Percentiles rank a stretch among this genome's conserved stretches.
These are phyloP conservation scores for Handroanthus guayacan DNA, from an alignment of 257 asterid genomes.

Conservation along the genomic window DNA sequence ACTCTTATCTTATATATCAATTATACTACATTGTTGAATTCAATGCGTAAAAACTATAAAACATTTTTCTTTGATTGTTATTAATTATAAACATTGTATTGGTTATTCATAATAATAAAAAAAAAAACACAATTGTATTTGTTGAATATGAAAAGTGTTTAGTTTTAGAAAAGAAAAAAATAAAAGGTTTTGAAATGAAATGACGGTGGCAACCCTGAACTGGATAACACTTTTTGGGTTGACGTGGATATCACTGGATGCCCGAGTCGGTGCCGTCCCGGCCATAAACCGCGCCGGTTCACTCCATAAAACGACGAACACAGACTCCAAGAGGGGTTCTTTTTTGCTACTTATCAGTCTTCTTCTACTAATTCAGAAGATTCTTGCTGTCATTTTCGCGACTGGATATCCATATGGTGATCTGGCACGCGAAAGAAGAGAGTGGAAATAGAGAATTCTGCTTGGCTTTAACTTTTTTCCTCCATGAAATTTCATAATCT, in stretches of 20 bases:
- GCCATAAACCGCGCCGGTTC: background rate
- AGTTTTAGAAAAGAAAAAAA: no score
- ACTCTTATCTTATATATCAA: no score
- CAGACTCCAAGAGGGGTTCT: background rate
- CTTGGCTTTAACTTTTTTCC: no score
- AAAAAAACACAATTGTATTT: no score
- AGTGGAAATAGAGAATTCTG: no score
- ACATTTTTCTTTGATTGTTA: no score
- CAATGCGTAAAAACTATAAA: no score
- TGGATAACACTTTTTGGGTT: background rate
- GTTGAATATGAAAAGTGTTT: no score
- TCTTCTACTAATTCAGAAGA: background rate
- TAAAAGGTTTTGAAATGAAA: background rate
- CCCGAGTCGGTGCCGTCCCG: background rate
- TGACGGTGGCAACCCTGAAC: background rate
- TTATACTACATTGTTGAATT: no score
- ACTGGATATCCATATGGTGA: background rate
- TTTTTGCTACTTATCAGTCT: background rate
- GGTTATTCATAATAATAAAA: no score
- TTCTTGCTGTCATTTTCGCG: background rate
- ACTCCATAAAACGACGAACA: background rate
- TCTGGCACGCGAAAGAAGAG: background rate
- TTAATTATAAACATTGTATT: no score
- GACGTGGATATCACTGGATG: background rate
- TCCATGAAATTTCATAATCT: no score